Evolutionary conservation across 345 rosid genomes (phyloP).

Genomic region (Hibiscus mutabilis): DNA sequence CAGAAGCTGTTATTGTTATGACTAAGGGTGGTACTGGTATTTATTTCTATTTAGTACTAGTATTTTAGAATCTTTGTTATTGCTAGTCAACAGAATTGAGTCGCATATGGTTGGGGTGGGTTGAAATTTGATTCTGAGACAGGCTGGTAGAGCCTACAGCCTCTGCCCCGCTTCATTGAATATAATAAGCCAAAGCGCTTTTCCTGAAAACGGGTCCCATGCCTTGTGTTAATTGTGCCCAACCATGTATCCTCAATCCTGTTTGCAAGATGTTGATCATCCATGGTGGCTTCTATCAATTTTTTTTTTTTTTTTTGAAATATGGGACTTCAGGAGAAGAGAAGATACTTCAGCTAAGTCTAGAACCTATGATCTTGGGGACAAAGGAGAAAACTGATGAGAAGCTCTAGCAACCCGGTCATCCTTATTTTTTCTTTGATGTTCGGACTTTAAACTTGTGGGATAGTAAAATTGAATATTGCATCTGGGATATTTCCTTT

Average conservation of each 20-base stretch:
- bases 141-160: neutral
- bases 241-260: neutral
- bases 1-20: neutral
- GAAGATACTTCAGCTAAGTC: too few relatives aligned
- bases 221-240: neutral
- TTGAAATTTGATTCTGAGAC: neutral
- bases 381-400: too few relatives aligned
- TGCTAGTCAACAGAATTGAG: neutral
- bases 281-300: neutral
- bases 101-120: neutral
- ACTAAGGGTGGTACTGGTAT: neutral
- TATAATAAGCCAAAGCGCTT: neutral
- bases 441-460: neutral
- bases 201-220: neutral
- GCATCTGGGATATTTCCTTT: too few relatives aligned
- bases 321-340: too few relatives aligned
- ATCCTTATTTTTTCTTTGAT: too few relatives aligned
- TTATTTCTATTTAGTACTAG: neutral
- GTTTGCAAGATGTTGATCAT: neutral
- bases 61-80: neutral
- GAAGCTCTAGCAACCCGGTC: too few relatives aligned
- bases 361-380: too few relatives aligned
- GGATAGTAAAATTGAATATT: too few relatives aligned
- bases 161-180: neutral
- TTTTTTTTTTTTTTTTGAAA: too few relatives aligned